Percentiles rank a stretch among this genome's conserved stretches.
Evolutionary conservation across 495 filamentous ascomycete species (phyloP).

Genomic region (Massariosphaeria phaeospora): DNA sequence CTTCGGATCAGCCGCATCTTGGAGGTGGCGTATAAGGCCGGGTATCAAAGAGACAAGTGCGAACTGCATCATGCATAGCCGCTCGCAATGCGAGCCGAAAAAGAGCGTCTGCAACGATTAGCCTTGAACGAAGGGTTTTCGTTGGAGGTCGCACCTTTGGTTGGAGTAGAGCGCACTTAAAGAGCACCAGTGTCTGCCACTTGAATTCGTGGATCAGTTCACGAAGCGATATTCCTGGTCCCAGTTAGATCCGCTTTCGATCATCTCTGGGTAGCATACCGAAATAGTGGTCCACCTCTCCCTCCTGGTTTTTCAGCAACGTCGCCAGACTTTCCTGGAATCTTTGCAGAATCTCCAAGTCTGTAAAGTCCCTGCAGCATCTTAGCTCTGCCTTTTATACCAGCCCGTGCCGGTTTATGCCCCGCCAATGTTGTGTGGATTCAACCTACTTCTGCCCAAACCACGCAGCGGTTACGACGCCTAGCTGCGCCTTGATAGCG

Average conservation of each 20-base stretch:
- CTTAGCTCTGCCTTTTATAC: slow-evolving; percentile 3
- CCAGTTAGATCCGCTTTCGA: slow-evolving; percentile 23
- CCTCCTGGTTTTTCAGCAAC: slow-evolving; percentile 61
- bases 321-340: slow-evolving; percentile 84
- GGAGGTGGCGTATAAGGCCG: slow-evolving; percentile 74
- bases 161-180: slow-evolving; percentile 89
- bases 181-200: slow-evolving; percentile 85
- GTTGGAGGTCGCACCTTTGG: slow-evolving; percentile 63
- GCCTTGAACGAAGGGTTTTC: background rate
- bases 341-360: slow-evolving; percentile 68
- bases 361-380: slow-evolving; percentile 58
- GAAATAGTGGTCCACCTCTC: slow-evolving; percentile 77
- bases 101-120: slow-evolving; percentile 77
- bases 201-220: slow-evolving; percentile 92
- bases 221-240: slow-evolving; percentile 70
- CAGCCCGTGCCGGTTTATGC: background rate
- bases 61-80: slow-evolving; percentile 97
- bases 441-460: slow-evolving; percentile 83
- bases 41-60: slow-evolving; percentile 91
- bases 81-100: slow-evolving; percentile 90
- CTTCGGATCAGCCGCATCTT: slow-evolving; percentile 89
- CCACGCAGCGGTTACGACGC: slow-evolving; percentile 89
- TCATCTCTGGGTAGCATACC: slow-evolving; percentile 47
- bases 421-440: background rate
- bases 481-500: slow-evolving; percentile 66